Base-by-base conservation (phyloP, 2,329 filamentous ascomycete genomes). In the Paecilomyces sp. region DNA sequence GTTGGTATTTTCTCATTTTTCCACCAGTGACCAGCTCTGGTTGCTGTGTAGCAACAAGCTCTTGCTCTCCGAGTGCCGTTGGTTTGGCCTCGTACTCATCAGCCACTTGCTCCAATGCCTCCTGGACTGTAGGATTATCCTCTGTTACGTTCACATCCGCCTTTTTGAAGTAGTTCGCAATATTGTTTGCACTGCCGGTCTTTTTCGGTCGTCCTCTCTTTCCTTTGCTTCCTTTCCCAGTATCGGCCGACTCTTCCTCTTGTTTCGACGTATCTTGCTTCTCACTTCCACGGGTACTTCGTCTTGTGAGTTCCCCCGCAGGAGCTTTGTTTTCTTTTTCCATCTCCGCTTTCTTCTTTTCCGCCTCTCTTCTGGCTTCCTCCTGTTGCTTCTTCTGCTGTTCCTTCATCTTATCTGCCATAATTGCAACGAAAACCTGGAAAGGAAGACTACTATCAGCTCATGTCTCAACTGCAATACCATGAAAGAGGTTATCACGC, bases 1-100 rank as follows among this genome's bases (percentile, higher is more conserved):
- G 78, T 68, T 99, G 94, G 70, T 99, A 99, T 63, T 90, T 89
- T 18, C 92, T 83, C 93, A 99, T 97, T 3, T 87, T 88, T 1
- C 94, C 94, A 4, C 91, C 91, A 0, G 88, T 87, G 67, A 99
- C 86, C 60, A 92, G 86, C 63, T 88, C 87, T 0, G 94, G 94
- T 70, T 99, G 94, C 62, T 89, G 82, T 0, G 92, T 93, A 72
- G 95, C 91, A 59, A 87, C 82, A 15, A 97, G 75, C 58, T 92
- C 83, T 65, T 88, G 85, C 57, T 85, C 81, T 28, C 86, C 85
- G 59, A 88, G 77, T 24, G 83, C 83, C n/a, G 81, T 79, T 2
- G 84, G 80, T 58, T 86, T 82, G 6, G 84, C 78, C 57, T 83
- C 82, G 55, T 82, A 79, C 54, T 85, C 82, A 50, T 82, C 80